Percentiles rank a stretch among this genome's conserved stretches.
These are phyloP conservation scores for Trypanosoma conorhini DNA, from an alignment of 208 protist genomes.

Conservation along the genomic window DNA sequence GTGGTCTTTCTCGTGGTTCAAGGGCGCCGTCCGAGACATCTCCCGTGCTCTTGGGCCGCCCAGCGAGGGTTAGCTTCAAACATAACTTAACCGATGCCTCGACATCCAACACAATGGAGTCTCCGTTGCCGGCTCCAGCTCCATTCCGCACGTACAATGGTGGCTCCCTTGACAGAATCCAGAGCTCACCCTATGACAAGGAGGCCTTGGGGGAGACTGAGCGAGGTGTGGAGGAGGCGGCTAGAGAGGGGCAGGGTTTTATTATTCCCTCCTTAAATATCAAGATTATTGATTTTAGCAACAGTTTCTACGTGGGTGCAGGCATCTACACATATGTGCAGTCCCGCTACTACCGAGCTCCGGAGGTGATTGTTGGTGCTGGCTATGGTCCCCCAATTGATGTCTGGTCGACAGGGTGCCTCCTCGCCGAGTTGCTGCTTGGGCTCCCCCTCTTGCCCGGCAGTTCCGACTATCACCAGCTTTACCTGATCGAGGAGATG, in stretches of 20 bases:
- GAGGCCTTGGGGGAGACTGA: not conserved
- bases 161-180: not conserved
- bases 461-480: conserved; percentile 92
- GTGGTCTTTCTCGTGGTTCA: not conserved
- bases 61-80: not conserved
- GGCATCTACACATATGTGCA: conserved; percentile 85
- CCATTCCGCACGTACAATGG: conserved; percentile 2
- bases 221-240: not conserved
- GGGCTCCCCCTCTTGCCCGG: conserved; percentile 96
- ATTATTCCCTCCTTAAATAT: conserved; percentile 55
- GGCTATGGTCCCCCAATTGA: conserved; percentile 94
- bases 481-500: conserved; percentile 95
- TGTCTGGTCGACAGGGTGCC: conserved; percentile 98
- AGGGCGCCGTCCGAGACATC: conserved; percentile 3
- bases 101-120: not conserved
- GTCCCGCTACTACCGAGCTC: conserved; percentile 96
- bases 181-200: not conserved
- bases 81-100: not conserved
- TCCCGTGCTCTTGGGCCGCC: not conserved
- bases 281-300: conserved; percentile 98
- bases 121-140: conserved; percentile 1
- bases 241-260: not conserved
- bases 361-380: conserved; percentile 96
- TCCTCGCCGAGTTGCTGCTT: conserved; percentile 95
- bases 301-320: conserved; percentile 92